Evolutionary conservation across 2,329 filamentous ascomycete genomes (phyloP), one percentile per base, ranked within the genome.

Genomic region (Catunica adiposa): DNA sequence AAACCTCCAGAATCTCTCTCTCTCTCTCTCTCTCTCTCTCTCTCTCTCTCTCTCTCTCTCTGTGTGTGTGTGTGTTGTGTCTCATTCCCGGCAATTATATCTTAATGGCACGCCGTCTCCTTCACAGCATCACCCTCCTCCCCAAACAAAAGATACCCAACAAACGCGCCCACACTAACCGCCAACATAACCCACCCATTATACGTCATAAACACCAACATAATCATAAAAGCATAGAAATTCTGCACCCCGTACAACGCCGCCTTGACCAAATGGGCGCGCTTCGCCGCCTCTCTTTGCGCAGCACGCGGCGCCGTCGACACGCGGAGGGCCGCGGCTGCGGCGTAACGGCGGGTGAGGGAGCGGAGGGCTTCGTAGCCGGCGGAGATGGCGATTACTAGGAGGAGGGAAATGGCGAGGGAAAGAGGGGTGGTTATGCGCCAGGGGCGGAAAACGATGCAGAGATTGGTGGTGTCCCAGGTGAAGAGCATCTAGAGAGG

Each of bases 201-300:
- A 71, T 98, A 98, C n/a, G 92, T 98, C 92, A 98, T 98, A 70
- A 98, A 98, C 22, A 98, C 71, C 59, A 98, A 75, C 92, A 98
- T 98, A 67, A 98, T 89, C 77, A 98, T 97, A 65, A 98, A 97
- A 50, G 89, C 94, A 69, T 98, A 98, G 69, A 97, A 97, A 62
- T 92, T 94, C 73, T 98, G 92, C 53, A 92, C 69, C 20, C 83
- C 90, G 72, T 98, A 98, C 56, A 98, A 71, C 31, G 78, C 69
- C 26, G 86, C 86, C 74, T 95, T 90, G 68, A 87, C 72, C 59
- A 94, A 66, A 68, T 86, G 89, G 53, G 80, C 83, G 64, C 77
- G 79, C 69, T 81, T 78, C 67, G 80, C 78, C 60, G 78, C 73
- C 60, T 73, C 72, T 61, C 69, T 71, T 67, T 79, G 78, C 51